Conservation (phyloP, 441 rosid genomes). For the Raphanus hybrid region DNA sequence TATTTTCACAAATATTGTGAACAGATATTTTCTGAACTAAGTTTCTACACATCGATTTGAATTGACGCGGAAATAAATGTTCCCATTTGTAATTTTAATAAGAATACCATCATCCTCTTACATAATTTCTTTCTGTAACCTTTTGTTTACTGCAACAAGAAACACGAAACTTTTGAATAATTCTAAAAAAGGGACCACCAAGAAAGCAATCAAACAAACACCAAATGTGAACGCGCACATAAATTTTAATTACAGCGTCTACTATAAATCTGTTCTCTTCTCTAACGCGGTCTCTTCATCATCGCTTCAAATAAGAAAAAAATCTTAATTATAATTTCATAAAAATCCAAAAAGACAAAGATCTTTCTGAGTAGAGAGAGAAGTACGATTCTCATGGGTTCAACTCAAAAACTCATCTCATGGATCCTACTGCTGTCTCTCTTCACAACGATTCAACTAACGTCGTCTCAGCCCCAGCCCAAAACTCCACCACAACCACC, state of each 20-base stretch:
- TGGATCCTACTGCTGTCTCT: slow-evolving; percentile 36
- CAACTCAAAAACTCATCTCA: neutral
- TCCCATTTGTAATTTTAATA: neutral
- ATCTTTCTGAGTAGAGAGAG: slow-evolving; percentile 14
- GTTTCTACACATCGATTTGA: neutral
- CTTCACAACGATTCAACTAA: slow-evolving; percentile 34
- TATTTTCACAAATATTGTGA: neutral
- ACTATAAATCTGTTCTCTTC: slow-evolving; percentile 9
- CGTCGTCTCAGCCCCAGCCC: slow-evolving; percentile 48
- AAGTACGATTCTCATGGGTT: slow-evolving; percentile 23
- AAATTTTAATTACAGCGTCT: slow-evolving; percentile 31
- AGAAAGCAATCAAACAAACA: slow-evolving; percentile 11
- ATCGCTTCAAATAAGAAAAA: slow-evolving; percentile 7
- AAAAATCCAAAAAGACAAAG: neutral
- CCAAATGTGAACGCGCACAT: slow-evolving; percentile 30
- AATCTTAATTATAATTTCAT: neutral
- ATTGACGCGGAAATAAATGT: neutral
- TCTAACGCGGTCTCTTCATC: slow-evolving; percentile 38
- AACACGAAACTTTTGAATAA: neutral
- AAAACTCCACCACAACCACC: slow-evolving; percentile 30
- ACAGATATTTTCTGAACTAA: neutral
- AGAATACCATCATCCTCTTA: neutral
- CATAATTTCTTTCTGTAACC: neutral
- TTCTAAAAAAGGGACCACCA: slow-evolving; percentile 18
- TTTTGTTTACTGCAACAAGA: slow-evolving; percentile 31